These are phyloP conservation scores for Tillandsia fasciculata DNA, from an alignment of 176 grass and related monocot species.

Conservation along the genomic window DNA sequence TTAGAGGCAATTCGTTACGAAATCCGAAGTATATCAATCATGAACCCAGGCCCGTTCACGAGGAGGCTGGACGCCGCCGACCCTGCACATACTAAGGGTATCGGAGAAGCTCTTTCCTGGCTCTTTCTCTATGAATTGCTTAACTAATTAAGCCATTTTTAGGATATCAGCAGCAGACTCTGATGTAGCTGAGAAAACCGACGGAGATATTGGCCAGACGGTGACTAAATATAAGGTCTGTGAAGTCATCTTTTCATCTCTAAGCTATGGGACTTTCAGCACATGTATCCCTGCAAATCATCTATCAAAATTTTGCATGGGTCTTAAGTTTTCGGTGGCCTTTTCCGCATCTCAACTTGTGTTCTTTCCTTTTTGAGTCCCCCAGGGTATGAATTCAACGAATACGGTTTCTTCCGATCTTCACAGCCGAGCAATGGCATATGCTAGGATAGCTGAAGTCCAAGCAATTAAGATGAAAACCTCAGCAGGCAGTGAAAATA, in stretches of 20 bases:
- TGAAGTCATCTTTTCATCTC: slow-evolving; percentile 13
- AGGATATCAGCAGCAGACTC: slow-evolving; percentile 10
- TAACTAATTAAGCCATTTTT: slow-evolving; percentile 13
- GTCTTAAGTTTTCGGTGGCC: background rate
- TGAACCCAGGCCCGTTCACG: slow-evolving; percentile 49
- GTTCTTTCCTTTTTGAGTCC: background rate
- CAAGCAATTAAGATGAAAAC: slow-evolving; percentile 29
- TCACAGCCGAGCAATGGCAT: slow-evolving; percentile 59
- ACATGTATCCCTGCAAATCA: no score
- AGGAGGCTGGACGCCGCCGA: slow-evolving; percentile 27
- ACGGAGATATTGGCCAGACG: slow-evolving; percentile 15
- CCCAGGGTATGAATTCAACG: slow-evolving; percentile 41
- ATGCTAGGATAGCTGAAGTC: slow-evolving; percentile 49
- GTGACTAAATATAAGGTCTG: slow-evolving; percentile 26
- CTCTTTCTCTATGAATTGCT: slow-evolving; percentile 7
- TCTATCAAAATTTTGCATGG: no score
- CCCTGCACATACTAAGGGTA: slow-evolving; percentile 18
- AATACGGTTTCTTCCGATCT: slow-evolving; percentile 40
- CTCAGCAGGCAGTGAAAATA: slow-evolving; percentile 11
- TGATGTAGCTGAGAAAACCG: slow-evolving; percentile 24
- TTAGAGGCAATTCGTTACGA: slow-evolving; percentile 83
- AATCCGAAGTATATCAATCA: slow-evolving; percentile 65
- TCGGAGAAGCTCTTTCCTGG: background rate
- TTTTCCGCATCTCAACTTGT: background rate
- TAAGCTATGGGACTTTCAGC: no score